Evolutionary conservation across 2,329 filamentous ascomycete species (phyloP), one percentile per base, ranked within the genome.

Genomic region (Gnomoniopsis smithogilvyi): DNA sequence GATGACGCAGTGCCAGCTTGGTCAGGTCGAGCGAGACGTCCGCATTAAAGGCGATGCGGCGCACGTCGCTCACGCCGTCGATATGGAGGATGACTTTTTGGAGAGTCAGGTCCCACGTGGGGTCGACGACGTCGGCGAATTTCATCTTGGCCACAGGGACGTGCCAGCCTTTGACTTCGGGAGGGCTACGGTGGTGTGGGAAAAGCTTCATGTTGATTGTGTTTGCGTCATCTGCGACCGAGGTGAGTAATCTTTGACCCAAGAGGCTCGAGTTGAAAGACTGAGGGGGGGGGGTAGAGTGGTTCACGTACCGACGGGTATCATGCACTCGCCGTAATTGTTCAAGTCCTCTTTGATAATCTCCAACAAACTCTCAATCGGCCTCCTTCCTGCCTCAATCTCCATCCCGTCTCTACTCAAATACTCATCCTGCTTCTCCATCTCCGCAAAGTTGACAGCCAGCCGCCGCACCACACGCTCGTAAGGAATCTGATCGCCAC

Each of bases 271-370:
- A 30, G 41, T 12, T 14, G 19, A n/a, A 3, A 11, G 12, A 51
- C n/a, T 38, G 41, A 22, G 41, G 30, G 6, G 21, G 15, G 26
- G 54, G 12, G 34, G 51, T 34, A 34, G 47, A n/a, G 38, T 36
- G 46, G 62, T 41, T 34, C 17, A 78, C 84, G 64, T 76, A 93
- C 91, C 91, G 64, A 97, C 94, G 0, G 93, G 93, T 68, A 97
- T 96, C 93, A 96, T 96, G 80, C 93, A 96, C 77, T 99, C 95
- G 69, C 91, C 93, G 69, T 97, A 99, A 67, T 96, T 96, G 70
- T 98, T 97, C 66, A 99, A 71, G 71, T 99, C 93, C 74, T 97
- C 86, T 69, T 87, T 87, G 59, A 90, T 81, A 62, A 89, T 89
- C 74, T 89, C 92, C 66, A 98, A 81, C 65, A 99, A 76, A 65